These are phyloP conservation scores for Suhomyces taliae DNA, from an alignment of 1,139 yeast species.

Conservation along the genomic window DNA sequence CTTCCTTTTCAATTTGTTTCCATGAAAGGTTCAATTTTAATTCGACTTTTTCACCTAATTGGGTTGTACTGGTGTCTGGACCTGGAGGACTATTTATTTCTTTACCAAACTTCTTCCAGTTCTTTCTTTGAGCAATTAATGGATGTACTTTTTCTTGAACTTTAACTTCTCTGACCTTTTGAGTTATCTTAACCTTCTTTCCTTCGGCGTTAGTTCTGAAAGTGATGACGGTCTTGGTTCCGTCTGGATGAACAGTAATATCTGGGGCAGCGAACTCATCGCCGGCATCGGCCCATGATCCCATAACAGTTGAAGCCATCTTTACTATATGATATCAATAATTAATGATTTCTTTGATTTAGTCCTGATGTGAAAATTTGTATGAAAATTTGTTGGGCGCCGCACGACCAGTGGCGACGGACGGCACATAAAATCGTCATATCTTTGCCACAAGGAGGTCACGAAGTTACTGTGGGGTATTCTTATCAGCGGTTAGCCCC, in stretches of 20 bases:
- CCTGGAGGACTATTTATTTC: conserved; percentile 79
- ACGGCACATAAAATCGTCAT: too few species aligned
- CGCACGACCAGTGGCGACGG: conserved; percentile 4
- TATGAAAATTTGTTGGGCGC: conserved; percentile 6
- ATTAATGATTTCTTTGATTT: conserved; percentile 1
- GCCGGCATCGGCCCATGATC: conserved; percentile 69
- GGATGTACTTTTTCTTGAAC: conserved; percentile 84
- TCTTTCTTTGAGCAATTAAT: conserved; percentile 67
- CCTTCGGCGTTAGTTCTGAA: conserved; percentile 77
- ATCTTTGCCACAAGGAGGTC: too few species aligned
- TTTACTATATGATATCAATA: background rate
- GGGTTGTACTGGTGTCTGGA: conserved; percentile 87
- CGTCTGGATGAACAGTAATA: conserved; percentile 76
- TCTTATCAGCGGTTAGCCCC: too few species aligned
- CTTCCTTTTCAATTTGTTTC: conserved; percentile 62
- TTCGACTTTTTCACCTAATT: conserved; percentile 79
- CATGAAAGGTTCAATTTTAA: conserved; percentile 69
- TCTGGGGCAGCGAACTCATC: conserved; percentile 68
- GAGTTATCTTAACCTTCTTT: conserved; percentile 84
- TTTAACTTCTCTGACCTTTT: conserved; percentile 72
- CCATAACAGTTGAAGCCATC: conserved; percentile 44
- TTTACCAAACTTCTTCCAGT: conserved; percentile 81
- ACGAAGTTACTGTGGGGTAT: too few species aligned
- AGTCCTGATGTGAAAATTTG: background rate
- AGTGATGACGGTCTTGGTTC: conserved; percentile 84